These are phyloP conservation scores for Colletotrichum sp. DNA, from an alignment of 2,329 filamentous ascomycete genomes.

Conservation along the genomic window DNA sequence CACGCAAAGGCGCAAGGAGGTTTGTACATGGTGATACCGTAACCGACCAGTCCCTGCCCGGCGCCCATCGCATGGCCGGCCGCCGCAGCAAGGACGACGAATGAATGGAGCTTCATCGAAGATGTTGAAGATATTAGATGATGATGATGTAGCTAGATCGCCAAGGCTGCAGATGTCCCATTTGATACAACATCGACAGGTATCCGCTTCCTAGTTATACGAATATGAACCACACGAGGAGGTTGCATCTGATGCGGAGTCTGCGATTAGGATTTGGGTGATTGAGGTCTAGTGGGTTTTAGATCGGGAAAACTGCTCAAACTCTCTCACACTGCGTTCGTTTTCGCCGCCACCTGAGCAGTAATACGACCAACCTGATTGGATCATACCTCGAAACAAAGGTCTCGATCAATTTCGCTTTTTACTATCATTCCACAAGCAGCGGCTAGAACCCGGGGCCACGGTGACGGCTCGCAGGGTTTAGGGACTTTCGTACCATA, in stretches of 20 bases:
- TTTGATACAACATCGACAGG: not conserved
- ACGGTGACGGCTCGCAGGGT: not conserved
- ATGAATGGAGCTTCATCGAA: not conserved
- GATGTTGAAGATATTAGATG: not conserved
- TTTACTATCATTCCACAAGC: not conserved
- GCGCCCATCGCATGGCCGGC: not conserved
- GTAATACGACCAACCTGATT: not conserved
- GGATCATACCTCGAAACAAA: not conserved
- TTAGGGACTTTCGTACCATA: not conserved
- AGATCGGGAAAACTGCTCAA: not conserved
- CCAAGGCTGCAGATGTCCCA: not conserved
- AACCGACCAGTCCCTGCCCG: not conserved
- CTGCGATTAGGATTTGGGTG: not conserved
- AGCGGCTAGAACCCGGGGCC: not conserved
- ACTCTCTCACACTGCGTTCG: not conserved
- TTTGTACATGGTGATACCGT: conserved; percentile 29
- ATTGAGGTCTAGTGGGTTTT: not conserved
- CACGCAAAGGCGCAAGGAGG: conserved; percentile 40
- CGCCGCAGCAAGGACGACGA: not conserved
- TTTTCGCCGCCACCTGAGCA: not conserved
- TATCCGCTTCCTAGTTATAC: not conserved
- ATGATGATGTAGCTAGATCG: not conserved
- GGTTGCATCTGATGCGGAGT: not conserved
- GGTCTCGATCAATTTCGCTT: not conserved
- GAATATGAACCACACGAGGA: not conserved